phyloP scores from a whole-genome alignment of 768 basidiomycete genomes.

The Panellus pusillus region DNA sequence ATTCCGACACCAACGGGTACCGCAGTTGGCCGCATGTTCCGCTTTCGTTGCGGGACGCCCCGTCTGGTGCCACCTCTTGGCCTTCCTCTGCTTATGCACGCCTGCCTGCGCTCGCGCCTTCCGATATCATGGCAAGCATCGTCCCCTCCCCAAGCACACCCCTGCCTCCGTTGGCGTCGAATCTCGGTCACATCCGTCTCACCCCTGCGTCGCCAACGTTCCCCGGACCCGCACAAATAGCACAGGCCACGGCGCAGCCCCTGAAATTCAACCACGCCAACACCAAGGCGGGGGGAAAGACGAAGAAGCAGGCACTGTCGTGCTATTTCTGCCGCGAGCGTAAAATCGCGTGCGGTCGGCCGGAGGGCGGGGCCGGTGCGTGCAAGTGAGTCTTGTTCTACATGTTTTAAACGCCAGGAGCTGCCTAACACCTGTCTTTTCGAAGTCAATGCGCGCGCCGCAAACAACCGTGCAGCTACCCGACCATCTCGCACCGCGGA shows the following conservation, averaged over 20 bases:
- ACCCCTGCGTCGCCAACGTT: too few species aligned
- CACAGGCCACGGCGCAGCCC: background rate
- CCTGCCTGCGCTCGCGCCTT: too few species aligned
- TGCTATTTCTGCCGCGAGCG: slow-evolving; percentile 51
- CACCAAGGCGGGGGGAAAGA: slow-evolving; percentile 12
- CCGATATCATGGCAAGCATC: too few species aligned
- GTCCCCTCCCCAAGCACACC: too few species aligned
- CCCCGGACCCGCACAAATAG: background rate
- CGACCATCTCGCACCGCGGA: slow-evolving; percentile 49
- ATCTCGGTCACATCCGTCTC: too few species aligned
- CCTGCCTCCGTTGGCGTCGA: too few species aligned
- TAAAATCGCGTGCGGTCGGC: slow-evolving; percentile 51
- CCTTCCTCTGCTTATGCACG: too few species aligned
- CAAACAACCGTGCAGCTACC: slow-evolving; percentile 45
- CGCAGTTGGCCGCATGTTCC: too few species aligned
- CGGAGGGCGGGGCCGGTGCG: slow-evolving; percentile 30
- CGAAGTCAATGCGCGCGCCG: slow-evolving; percentile 48
- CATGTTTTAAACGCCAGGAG: background rate
- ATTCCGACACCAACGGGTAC: too few species aligned
- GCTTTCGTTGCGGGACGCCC: too few species aligned
- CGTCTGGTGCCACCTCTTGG: too few species aligned
- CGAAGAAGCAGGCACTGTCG: slow-evolving; percentile 37
- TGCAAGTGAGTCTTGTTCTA: slow-evolving; percentile 44
- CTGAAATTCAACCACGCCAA: slow-evolving; percentile 20
- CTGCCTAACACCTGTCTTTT: slow-evolving; percentile 14